Percentiles rank a stretch among this genome's conserved stretches.
phyloP scores from a whole-genome alignment of 768 basidiomycete species.

The Trametes sanguinea region DNA sequence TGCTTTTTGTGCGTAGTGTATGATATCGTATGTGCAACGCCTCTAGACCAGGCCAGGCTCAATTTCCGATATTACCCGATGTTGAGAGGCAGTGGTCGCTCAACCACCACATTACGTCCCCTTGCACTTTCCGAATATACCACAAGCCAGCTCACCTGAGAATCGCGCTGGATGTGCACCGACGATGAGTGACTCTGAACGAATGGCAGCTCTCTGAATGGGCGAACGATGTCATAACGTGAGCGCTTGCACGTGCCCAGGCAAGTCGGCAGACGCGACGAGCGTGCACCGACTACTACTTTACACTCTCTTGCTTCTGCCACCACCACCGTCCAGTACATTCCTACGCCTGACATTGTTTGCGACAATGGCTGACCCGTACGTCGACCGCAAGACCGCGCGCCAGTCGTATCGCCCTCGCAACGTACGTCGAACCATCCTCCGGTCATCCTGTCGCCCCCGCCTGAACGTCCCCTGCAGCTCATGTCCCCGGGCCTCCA shows the following conservation, averaged over 20 bases:
- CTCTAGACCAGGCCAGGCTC: neutral
- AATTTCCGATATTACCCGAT: neutral
- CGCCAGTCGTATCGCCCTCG: conserved; percentile 41
- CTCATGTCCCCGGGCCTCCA: conserved; percentile 84
- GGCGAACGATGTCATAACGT: neutral
- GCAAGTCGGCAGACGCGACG: neutral
- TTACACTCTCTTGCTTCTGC: neutral
- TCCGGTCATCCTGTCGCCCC: neutral
- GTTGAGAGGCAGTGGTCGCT: neutral
- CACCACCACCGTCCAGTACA: neutral
- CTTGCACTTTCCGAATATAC: too few species aligned
- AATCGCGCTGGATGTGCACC: too few species aligned
- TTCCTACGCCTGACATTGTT: neutral
- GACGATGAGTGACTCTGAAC: too few species aligned
- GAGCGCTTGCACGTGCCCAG: conserved; percentile 4
- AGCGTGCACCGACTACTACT: neutral
- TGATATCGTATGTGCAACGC: neutral
- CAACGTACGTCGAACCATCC: conserved; percentile 32
- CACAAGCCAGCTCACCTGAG: too few species aligned
- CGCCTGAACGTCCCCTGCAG: conserved; percentile 39
- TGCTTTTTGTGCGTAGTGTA: neutral
- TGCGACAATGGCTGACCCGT: conserved; percentile 37
- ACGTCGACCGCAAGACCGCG: conserved; percentile 37
- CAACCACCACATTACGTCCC: too few species aligned
- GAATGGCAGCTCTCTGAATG: neutral